Evolutionary conservation across 108 stramenopile species (phyloP), one percentile per base, ranked within the genome.

Genomic region (Cyclotella sp.): DNA sequence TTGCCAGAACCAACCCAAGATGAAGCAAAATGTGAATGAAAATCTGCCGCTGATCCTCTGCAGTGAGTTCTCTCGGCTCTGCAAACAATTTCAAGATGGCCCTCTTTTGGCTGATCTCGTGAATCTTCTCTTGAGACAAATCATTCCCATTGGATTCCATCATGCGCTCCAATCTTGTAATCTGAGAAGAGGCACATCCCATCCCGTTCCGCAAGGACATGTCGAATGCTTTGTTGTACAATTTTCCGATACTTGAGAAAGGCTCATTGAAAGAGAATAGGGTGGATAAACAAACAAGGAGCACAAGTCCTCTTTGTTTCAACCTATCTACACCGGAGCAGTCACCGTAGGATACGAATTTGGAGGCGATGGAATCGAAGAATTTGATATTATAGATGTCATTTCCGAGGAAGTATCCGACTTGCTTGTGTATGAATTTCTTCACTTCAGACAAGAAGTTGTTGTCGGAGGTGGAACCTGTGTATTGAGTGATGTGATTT

Each of bases 211-310:
- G 53, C 16, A 82, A 72, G 28, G 70, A 72, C 75, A 74, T 82
- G 55, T 75, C 63, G 52, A 82, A 76, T n/a, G 81, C 81, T 44
- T 68, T 59, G 45, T 82, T 76, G 75, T 82, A 82, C 40, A 82
- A 22, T 58, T 82, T 72, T 47, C 81, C 81, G 54, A 76, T 72
- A 30, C 54, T 71, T 11, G 28, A 62, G 44, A 76, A 76, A 24
- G 81, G 81, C 42, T 82, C 81, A 29, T 68, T 71, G 63, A 39
- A 82, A 14, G 75, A 74, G 45, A 82, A 75, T 3, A 82, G 63
- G 13, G 81, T 82, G 21, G 75, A 64, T 64, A 66, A 51, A 18
- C 65, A 27, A 19, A 82, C 75, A 27, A 76, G 43, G n/a, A 82
- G 68, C 24, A 57, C 75, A 15, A 82, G 43, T 8, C 55, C 63